A percentile compares a stretch with the other conserved stretches of the same genome.
Conservation (phyloP, 305 asterid species). For the Solanum hybrid region DNA sequence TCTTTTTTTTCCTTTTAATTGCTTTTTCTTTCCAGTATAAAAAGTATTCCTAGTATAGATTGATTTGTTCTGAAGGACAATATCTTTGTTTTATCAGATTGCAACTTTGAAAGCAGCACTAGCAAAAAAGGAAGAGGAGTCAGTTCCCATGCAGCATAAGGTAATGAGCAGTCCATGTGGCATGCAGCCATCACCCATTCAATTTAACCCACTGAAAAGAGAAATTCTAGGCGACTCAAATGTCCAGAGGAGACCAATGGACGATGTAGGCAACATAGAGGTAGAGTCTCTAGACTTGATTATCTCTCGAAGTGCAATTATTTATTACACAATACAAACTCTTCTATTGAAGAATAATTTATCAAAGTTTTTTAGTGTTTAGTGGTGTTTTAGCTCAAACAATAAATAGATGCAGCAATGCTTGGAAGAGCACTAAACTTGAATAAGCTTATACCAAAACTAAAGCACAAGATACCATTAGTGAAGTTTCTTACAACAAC, state of each 20-base stretch:
- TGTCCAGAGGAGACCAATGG: conserved; percentile 79
- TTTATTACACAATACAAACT: not conserved
- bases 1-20: not conserved
- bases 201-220: conserved; percentile 32
- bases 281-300: conserved; percentile 25
- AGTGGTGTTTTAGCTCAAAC: not conserved
- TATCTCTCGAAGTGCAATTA: not conserved
- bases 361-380: not conserved
- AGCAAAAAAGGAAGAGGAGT: conserved; percentile 57
- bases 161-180: conserved; percentile 41
- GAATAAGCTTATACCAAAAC: not conserved
- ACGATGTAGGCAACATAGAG: conserved; percentile 84
- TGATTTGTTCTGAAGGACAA: conserved; percentile 5
- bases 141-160: conserved; percentile 36
- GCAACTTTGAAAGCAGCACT: conserved; percentile 74
- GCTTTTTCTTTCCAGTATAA: not conserved
- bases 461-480: not conserved
- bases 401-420: not conserved
- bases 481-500: not conserved
- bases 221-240: conserved; percentile 33
- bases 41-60: not conserved
- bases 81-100: conserved; percentile 35
- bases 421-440: not conserved
- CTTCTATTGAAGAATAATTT: not conserved
- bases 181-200: conserved; percentile 32